Conservation (phyloP, 495 filamentous ascomycete species). For the Penicillium egyptiacum region DNA sequence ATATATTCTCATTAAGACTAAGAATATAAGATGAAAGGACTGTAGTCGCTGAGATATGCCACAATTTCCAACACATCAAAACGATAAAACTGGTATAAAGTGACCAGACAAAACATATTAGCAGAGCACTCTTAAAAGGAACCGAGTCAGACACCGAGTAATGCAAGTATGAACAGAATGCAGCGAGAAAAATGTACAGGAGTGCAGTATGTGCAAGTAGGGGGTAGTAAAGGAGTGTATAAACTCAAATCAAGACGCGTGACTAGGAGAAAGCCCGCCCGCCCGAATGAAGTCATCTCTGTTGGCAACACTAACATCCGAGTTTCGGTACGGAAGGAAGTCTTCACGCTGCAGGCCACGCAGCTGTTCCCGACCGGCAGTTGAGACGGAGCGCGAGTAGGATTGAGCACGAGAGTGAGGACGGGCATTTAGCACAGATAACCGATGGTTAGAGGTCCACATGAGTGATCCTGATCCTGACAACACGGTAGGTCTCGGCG, state of each 20-base stretch:
- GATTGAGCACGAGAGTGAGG: slow-evolving; percentile 23
- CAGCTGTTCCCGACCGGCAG: slow-evolving; percentile 36
- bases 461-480: too few relatives aligned
- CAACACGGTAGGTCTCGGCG: slow-evolving; percentile 31
- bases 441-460: slow-evolving; percentile 13
- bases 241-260: not conserved
- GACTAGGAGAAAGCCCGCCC: slow-evolving; percentile 10
- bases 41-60: slow-evolving; percentile 2
- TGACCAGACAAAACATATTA: not conserved
- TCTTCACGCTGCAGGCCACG: slow-evolving; percentile 42
- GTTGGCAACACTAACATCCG: slow-evolving; percentile 45
- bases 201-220: slow-evolving; percentile 10
- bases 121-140: slow-evolving; percentile 4
- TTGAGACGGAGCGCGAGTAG: slow-evolving; percentile 31
- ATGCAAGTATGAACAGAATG: slow-evolving; percentile 15
- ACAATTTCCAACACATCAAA: slow-evolving; percentile 3
- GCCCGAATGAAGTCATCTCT: slow-evolving; percentile 42
- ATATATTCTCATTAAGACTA: not conserved
- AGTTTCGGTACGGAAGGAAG: slow-evolving; percentile 41
- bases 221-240: not conserved
- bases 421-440: slow-evolving; percentile 17
- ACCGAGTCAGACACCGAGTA: slow-evolving; percentile 1
- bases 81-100: slow-evolving; percentile 7
- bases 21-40: not conserved
- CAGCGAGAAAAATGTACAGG: slow-evolving; percentile 3